These are phyloP conservation scores for Serendipita sp. DNA, from an alignment of 1,284 basidiomycete species.

Conservation along the genomic window DNA sequence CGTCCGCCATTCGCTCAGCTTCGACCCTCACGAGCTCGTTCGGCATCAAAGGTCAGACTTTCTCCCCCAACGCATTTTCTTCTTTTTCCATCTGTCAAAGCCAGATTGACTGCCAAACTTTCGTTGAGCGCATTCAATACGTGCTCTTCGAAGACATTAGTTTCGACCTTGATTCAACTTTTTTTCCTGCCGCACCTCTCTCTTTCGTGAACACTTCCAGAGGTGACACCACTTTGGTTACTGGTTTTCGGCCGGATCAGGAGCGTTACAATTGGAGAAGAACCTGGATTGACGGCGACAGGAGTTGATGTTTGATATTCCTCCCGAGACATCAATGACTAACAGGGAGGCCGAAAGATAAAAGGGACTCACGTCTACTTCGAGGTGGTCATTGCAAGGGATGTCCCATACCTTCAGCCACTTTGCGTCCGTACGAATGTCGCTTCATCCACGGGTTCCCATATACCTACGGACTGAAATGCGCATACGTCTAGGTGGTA, in stretches of 20 bases:
- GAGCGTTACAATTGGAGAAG: slow-evolving; percentile 9
- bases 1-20: not conserved
- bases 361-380: slow-evolving; percentile 32
- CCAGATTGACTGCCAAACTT: not conserved
- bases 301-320: slow-evolving; percentile 3
- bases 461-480: slow-evolving; percentile 77
- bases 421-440: slow-evolving; percentile 60
- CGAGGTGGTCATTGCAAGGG: slow-evolving; percentile 55
- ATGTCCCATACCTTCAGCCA: slow-evolving; percentile 96
- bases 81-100: slow-evolving; percentile 7
- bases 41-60: not conserved
- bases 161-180: slow-evolving; percentile 13
- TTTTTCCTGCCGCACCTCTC: not conserved
- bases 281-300: not conserved
- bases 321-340: not conserved
- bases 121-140: not conserved
- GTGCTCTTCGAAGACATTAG: slow-evolving; percentile 11
- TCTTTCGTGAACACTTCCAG: not conserved
- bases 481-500: slow-evolving; percentile 64
- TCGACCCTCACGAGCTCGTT: not conserved
- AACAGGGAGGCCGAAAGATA: too few species aligned
- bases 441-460: slow-evolving; percentile 75
- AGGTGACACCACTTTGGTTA: slow-evolving; percentile 1
- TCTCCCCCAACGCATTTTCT: slow-evolving; percentile 3
- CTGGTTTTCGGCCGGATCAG: slow-evolving; percentile 7